Conservation (phyloP, 148 eudicot genomes). For the Rhododendron mucronatum region DNA sequence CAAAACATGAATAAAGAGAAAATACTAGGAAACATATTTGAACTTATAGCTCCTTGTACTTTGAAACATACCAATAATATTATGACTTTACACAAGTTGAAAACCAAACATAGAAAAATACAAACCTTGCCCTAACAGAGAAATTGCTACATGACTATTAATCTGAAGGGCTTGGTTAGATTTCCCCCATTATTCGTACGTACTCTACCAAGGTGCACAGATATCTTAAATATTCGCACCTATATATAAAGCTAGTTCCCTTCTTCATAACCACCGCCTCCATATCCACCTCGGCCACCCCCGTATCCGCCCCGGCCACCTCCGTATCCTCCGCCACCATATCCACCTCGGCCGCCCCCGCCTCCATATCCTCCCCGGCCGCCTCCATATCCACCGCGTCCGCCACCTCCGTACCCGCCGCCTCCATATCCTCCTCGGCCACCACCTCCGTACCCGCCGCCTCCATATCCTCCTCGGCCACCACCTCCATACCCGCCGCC, state of each 20-base stretch:
- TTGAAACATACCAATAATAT: not conserved
- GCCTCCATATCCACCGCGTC: too few species aligned
- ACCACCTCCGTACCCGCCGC: too few species aligned
- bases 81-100: not conserved
- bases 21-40: too few species aligned
- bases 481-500: not conserved
- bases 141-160: not conserved
- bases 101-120: not conserved
- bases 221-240: not conserved
- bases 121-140: not conserved
- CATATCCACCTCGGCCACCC: not conserved
- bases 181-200: not conserved
- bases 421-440: too few species aligned
- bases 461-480: not conserved
- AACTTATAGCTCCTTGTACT: not conserved
- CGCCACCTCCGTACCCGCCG: not conserved
- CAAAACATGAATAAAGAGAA: too few species aligned
- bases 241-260: too few species aligned
- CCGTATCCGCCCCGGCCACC: not conserved
- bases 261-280: not conserved
- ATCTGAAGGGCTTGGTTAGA: not conserved
- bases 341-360: not conserved
- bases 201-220: not conserved
- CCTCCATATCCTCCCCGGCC: too few species aligned
- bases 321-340: not conserved